Evolutionary conservation across 2,329 filamentous ascomycete genomes (phyloP).

Genomic region (Verticillium tricorpus): DNA sequence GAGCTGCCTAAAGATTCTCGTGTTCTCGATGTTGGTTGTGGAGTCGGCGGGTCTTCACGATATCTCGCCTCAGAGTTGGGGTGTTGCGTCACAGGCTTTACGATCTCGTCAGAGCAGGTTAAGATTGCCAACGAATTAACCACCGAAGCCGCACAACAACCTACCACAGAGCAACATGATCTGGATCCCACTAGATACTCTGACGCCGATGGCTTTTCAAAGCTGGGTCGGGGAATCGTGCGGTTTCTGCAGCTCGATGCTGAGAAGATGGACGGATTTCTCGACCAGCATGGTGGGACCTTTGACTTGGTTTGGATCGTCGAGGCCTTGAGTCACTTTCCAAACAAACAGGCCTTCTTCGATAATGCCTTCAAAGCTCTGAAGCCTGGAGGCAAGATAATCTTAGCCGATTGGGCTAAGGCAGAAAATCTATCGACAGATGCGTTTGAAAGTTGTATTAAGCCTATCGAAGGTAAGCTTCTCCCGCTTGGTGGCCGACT

Average conservation of each 20-base stretch:
- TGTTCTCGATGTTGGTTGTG: too few relatives aligned
- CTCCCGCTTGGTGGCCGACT: too few relatives aligned
- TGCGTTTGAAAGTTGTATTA: too few relatives aligned
- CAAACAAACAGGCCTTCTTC: conserved; percentile 56
- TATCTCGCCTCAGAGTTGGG: background rate
- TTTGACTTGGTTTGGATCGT: conserved; percentile 60
- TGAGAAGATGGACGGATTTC: conserved; percentile 54
- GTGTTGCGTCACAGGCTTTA: background rate
- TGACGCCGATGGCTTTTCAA: conserved; percentile 28
- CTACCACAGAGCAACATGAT: too few relatives aligned
- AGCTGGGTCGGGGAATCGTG: conserved; percentile 40
- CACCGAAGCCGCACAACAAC: background rate
- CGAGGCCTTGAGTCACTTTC: conserved; percentile 56
- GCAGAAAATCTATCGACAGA: too few relatives aligned
- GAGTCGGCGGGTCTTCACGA: too few relatives aligned
- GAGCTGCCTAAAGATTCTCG: too few relatives aligned
- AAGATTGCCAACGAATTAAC: too few relatives aligned
- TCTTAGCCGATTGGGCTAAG: too few relatives aligned
- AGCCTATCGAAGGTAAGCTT: too few relatives aligned
- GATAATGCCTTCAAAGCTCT: conserved; percentile 44
- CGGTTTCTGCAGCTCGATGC: conserved; percentile 56
- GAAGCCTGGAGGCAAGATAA: conserved; percentile 27
- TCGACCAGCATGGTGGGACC: conserved; percentile 28
- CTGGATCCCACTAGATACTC: background rate
- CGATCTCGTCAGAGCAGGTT: too few relatives aligned